Evolutionary conservation across 1,284 basidiomycete genomes (phyloP), one percentile per base, ranked within the genome.

Genomic region (Pseudozyma thailandica): DNA sequence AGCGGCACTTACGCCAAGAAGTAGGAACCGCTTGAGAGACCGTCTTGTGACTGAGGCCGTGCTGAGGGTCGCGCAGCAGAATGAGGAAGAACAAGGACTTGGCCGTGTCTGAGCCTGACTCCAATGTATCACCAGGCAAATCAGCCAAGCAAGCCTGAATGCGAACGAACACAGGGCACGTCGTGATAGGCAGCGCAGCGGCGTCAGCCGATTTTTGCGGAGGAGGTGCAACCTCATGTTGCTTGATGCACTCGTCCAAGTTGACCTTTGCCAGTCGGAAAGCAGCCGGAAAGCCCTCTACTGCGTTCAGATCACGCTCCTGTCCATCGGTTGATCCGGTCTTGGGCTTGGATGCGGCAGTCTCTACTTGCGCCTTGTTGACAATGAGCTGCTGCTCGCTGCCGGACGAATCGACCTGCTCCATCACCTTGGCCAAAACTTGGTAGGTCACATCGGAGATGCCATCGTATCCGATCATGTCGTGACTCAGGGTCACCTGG

Each of bases 401-500:
- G 1, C 58, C 46, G 76, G 50, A 43, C 2, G 68, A 59, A 33
- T 75, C 70, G 1, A 77, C 78, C 39, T 82, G 79, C 62, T 82
- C 78, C 72, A 82, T 68, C 12, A 81, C 76, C 27, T 74, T 73
- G 16, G 72, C 68, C 1, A 82, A 53, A 18, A 77, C 73, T 77
- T 70, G 65, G 84, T 97, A 98, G 12, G 94, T 92, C n/a, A 99
- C 88, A n/a, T 90, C 88, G 83, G 97, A 94, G 44, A 98, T 89
- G 15, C 95, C 96, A 52, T 94, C 93, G 81, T 96, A 97, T 13
- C 96, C 95, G 60, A 88, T 86, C 94, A 99, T 95, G 53, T 82
- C 77, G 85, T 98, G 94, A 73, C 91, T 91, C 35, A 98, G 86
- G 89, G 92, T 94, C 6, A 99, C 90, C 82, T 96, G 90, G 61